phyloP scores from a whole-genome alignment of 306 rosid species.

The Dicorynia guianensis region DNA sequence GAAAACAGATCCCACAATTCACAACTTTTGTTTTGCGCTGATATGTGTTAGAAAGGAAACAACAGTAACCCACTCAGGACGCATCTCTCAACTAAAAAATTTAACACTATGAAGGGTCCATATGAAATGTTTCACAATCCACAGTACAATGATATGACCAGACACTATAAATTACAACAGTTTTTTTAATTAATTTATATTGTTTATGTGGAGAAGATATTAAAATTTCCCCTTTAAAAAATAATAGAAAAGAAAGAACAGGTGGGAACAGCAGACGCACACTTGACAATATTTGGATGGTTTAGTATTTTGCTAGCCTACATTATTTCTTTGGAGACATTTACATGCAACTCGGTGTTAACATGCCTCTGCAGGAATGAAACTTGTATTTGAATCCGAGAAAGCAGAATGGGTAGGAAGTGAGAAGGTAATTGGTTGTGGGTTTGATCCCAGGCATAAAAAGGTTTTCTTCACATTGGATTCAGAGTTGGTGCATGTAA shows the following conservation, averaged over 20 bases:
- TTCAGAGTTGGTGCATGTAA: slow-evolving; percentile 75
- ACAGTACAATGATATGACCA: neutral
- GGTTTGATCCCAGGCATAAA: slow-evolving; percentile 83
- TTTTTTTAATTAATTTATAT: neutral
- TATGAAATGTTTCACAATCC: slow-evolving; percentile 28
- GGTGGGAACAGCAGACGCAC: neutral
- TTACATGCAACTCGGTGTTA: neutral
- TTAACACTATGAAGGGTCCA: slow-evolving; percentile 32
- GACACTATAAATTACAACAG: neutral
- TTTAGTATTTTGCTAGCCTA: neutral
- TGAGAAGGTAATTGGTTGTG: slow-evolving; percentile 84
- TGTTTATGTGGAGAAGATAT: neutral
- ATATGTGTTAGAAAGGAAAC: slow-evolving; percentile 35
- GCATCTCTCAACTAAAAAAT: slow-evolving; percentile 26
- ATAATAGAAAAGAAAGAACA: neutral
- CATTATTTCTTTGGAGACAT: slow-evolving; percentile 13
- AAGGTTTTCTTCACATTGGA: slow-evolving; percentile 88
- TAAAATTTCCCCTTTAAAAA: neutral
- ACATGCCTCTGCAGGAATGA: slow-evolving; percentile 61
- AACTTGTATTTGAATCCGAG: slow-evolving; percentile 67
- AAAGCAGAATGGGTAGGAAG: slow-evolving; percentile 72
- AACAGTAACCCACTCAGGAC: slow-evolving; percentile 26
- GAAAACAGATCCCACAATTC: slow-evolving; percentile 18
- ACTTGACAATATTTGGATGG: slow-evolving; percentile 1
- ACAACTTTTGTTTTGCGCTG: slow-evolving; percentile 16